Conservation (phyloP, 768 basidiomycete genomes). For the Tephrocybe sp. region DNA sequence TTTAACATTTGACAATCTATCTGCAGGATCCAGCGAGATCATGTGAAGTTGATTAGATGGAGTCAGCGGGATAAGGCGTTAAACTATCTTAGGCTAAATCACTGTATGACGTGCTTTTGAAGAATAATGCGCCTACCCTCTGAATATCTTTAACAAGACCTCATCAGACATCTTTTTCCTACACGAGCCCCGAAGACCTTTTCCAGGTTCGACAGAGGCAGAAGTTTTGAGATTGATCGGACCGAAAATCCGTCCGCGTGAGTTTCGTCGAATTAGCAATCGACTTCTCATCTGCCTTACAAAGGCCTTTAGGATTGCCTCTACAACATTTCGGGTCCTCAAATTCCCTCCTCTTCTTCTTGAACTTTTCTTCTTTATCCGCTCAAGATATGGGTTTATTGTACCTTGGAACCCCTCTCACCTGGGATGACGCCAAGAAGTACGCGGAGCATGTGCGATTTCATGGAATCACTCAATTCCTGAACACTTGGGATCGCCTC, state of each 20-base stretch:
- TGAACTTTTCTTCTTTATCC: not conserved
- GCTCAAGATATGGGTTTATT: constrained; percentile 80
- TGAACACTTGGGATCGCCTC: constrained; percentile 89
- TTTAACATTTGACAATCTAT: not conserved
- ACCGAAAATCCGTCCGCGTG: constrained; percentile 3
- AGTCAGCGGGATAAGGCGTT: not conserved
- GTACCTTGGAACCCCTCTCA: constrained; percentile 87
- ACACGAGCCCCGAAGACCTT: not conserved
- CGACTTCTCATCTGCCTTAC: constrained; percentile 16
- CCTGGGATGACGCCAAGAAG: constrained; percentile 88
- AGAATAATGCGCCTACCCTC: not conserved
- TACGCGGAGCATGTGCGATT: constrained; percentile 86
- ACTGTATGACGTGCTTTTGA: constrained; percentile 2
- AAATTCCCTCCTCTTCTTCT: not conserved
- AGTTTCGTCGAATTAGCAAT: constrained; percentile 17
- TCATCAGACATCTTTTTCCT: too few species aligned
- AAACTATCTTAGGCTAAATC: not conserved
- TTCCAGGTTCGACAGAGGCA: not conserved
- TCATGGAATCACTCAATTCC: constrained; percentile 94
- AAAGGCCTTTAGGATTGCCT: constrained; percentile 12
- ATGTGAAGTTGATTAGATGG: not conserved
- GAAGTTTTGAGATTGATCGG: constrained; percentile 5
- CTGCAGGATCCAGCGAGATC: not conserved
- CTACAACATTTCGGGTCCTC: not conserved
- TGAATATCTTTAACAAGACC: not conserved